Evolutionary conservation across 2,329 filamentous ascomycete species (phyloP).

Genomic region (Phaeosphaeria sp.): DNA sequence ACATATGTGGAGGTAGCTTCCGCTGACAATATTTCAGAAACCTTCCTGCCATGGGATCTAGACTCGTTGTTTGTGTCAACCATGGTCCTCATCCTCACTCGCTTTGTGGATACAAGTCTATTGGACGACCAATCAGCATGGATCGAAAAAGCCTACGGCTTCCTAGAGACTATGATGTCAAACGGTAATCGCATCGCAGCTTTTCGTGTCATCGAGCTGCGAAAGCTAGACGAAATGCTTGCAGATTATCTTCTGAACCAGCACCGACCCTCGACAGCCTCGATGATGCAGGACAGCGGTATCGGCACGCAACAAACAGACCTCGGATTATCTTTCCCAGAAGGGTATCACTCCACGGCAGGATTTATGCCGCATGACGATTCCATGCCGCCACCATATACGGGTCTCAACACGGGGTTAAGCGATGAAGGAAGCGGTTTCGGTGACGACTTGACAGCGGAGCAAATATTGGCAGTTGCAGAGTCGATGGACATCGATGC

Average conservation of each 20-base stretch:
- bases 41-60: conserved; percentile 58
- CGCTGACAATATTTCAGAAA: conserved; percentile 45
- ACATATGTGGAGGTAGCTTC: neutral
- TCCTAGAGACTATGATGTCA: conserved; percentile 57
- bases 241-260: conserved; percentile 30
- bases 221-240: conserved; percentile 54
- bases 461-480: conserved; percentile 57
- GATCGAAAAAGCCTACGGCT: conserved; percentile 51
- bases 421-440: conserved; percentile 34
- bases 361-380: conserved; percentile 14
- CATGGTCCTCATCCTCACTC: conserved; percentile 51
- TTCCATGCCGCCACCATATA: conserved; percentile 19
- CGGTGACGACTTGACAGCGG: conserved; percentile 52
- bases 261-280: conserved; percentile 9
- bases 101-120: conserved; percentile 38
- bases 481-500: conserved; percentile 56
- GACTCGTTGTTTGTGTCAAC: conserved; percentile 55
- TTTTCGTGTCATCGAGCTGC: conserved; percentile 55
- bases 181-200: conserved; percentile 57
- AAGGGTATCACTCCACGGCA: conserved; percentile 13
- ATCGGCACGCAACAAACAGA: conserved; percentile 4
- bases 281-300: conserved; percentile 5
- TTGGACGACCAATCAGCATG: conserved; percentile 48
- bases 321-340: conserved; percentile 8
- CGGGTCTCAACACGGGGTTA: conserved; percentile 8